Evolutionary conservation across 2,329 filamentous ascomycete species (phyloP).

Genomic region (Diaporthe sp.): DNA sequence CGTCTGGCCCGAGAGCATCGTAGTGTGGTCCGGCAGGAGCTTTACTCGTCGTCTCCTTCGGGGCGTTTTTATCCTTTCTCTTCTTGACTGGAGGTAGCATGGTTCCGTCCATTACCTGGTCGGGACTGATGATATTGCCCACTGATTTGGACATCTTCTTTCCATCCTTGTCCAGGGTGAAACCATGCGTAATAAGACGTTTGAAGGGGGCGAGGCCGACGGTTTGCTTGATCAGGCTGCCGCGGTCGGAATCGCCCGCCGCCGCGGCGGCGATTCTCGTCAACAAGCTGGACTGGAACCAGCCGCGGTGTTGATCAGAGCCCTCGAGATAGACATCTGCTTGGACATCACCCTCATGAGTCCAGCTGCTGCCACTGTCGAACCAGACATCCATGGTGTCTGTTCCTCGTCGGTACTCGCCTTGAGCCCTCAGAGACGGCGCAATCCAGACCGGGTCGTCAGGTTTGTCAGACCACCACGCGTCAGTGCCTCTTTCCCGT

Average conservation of each 20-base stretch:
- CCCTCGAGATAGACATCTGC: slow-evolving; percentile 95
- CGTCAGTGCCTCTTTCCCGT: slow-evolving; percentile 81
- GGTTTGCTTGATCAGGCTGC: slow-evolving; percentile 45
- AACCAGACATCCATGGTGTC: slow-evolving; percentile 99
- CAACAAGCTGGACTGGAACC: slow-evolving; percentile 97
- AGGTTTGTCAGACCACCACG: slow-evolving; percentile 89
- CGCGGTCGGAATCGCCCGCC: slow-evolving; percentile 46
- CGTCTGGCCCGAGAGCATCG: slow-evolving; percentile 86
- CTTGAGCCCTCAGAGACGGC: slow-evolving; percentile 64
- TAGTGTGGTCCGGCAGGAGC: slow-evolving; percentile 46
- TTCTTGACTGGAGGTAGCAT: slow-evolving; percentile 76
- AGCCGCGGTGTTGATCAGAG: slow-evolving; percentile 94
- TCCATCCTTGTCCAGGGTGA: slow-evolving; percentile 88
- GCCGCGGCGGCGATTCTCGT: slow-evolving; percentile 79
- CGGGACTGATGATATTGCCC: slow-evolving; percentile 85
- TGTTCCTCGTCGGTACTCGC: slow-evolving; percentile 76
- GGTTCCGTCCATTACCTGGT: slow-evolving; percentile 86
- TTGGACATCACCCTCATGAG: slow-evolving; percentile 57
- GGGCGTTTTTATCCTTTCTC: slow-evolving; percentile 61
- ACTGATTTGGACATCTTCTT: slow-evolving; percentile 99
- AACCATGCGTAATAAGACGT: slow-evolving; percentile 93
- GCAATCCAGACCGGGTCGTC: slow-evolving; percentile 85
- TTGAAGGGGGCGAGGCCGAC: slow-evolving; percentile 76
- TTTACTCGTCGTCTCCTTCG: slow-evolving; percentile 52
- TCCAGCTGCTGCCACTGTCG: slow-evolving; percentile 97